A percentile compares a stretch with the other conserved stretches of the same genome.
Evolutionary conservation across 768 basidiomycete species (phyloP).

Genomic region (Mycena rosella): DNA sequence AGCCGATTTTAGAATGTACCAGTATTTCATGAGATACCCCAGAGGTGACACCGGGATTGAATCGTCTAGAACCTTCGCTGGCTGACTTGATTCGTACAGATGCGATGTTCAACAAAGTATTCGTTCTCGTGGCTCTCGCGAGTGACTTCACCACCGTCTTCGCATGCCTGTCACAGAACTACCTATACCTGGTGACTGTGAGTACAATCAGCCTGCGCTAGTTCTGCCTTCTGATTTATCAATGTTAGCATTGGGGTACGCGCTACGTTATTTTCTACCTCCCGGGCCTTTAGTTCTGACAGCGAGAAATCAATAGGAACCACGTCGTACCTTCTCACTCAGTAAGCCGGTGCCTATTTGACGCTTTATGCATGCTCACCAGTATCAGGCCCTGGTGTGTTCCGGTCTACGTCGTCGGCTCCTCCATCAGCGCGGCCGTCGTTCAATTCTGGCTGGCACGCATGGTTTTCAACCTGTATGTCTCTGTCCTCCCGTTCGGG

Average conservation of each 20-base stretch:
- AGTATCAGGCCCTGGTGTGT: not conserved
- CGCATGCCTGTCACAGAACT: constrained; percentile 1
- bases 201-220: not conserved
- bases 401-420: not conserved
- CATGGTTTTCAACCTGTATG: constrained; percentile 2
- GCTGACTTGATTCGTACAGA: not conserved
- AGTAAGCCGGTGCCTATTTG: not conserved
- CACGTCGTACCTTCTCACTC: not conserved
- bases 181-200: constrained; percentile 17
- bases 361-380: not conserved
- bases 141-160: constrained; percentile 9
- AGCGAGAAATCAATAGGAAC: not conserved
- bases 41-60: not conserved
- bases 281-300: not conserved
- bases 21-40: constrained; percentile 3
- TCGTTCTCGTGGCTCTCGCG: constrained; percentile 3
- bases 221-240: not conserved
- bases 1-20: not conserved
- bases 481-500: not conserved
- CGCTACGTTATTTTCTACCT: not conserved
- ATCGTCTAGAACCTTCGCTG: no score
- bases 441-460: not conserved
- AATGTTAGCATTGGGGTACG: constrained; percentile 3
- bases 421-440: not conserved
- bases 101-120: not conserved